Evolutionary conservation across 169 alveolate genomes (phyloP), one percentile per base, ranked within the genome.

Genomic region (Cryptosporidium meleagridis): DNA sequence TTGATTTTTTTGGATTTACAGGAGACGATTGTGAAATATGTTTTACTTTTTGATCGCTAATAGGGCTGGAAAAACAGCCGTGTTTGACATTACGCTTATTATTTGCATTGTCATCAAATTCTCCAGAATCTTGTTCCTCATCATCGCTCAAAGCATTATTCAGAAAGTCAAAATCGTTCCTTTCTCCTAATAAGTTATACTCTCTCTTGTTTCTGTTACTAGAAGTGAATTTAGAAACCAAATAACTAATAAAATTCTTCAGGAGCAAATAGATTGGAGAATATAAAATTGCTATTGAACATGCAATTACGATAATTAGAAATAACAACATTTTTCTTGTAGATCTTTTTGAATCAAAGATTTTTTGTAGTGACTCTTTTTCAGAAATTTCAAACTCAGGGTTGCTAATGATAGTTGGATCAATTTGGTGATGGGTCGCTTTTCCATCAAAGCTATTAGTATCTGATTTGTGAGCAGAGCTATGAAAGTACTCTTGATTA

Each of bases 121-220:
- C 48, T 29, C 29, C 51, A 29, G 9, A n/a, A 16, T 73, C 53
- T 18, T 55, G 67, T 5, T 80, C 75, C 62, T 80, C 89, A 33
- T 80, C 89, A 12, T 80, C 89, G 14, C 89, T 80, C 5, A 33
- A 51, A 35, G 29, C 16, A 51, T 59, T 80, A 29, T 41, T 65
- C 55, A 80, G 33, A 26, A 80, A 80, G 80, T 80, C 89, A 29
- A 80, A 80, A 58, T 80, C 75, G 68, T 80, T 80, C 37, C 68
- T 80, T 5, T 80, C 75, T n/a, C 29, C 75, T 16, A 80, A 18
- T 29, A 80, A n/a, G 35, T 80, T 65, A 31, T 80, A 80, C 8
- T 80, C 89, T 0, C 52, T 73, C 10, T 55, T 73, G 18, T 55
- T 73, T 41, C 52, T 73, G 58, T 53, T 5, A 26, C 14, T 18